These are phyloP conservation scores for Orobanche coerulescens DNA, from an alignment of 257 asterid species.

Conservation along the genomic window DNA sequence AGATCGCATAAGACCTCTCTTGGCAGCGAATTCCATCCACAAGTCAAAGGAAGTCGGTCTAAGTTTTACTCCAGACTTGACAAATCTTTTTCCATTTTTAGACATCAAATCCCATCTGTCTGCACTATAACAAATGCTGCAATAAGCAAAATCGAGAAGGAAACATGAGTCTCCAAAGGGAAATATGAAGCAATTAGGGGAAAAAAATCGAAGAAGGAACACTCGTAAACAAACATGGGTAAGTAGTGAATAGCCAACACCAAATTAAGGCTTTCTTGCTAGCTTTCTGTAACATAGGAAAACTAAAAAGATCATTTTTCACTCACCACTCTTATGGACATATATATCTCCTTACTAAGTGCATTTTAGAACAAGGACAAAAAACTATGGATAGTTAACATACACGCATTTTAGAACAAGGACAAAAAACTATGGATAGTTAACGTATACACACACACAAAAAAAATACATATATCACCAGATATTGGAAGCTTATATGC, in stretches of 20 bases:
- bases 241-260: slow-evolving; percentile 8
- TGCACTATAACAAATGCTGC: slow-evolving; percentile 68
- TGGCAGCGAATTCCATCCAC: slow-evolving; percentile 92
- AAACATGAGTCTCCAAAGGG: slow-evolving; percentile 11
- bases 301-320: background rate
- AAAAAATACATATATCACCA: background rate
- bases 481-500: background rate
- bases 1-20: slow-evolving; percentile 40
- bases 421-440: background rate
- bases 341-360: slow-evolving; percentile 9
- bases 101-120: slow-evolving; percentile 64
- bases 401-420: slow-evolving; percentile 10
- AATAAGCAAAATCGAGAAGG: slow-evolving; percentile 21
- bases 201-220: background rate
- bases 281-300: background rate
- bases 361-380: slow-evolving; percentile 8
- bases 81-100: slow-evolving; percentile 63
- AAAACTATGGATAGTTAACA: background rate
- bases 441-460: background rate
- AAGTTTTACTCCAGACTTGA: slow-evolving; percentile 58
- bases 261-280: background rate
- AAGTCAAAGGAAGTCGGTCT: slow-evolving; percentile 57
- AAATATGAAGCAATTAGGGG: slow-evolving; percentile 10
- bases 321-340: background rate
- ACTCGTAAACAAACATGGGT: background rate